Evolutionary conservation across 257 asterid species (phyloP), one percentile per base, ranked within the genome.

Genomic region (Lycium barbarum): DNA sequence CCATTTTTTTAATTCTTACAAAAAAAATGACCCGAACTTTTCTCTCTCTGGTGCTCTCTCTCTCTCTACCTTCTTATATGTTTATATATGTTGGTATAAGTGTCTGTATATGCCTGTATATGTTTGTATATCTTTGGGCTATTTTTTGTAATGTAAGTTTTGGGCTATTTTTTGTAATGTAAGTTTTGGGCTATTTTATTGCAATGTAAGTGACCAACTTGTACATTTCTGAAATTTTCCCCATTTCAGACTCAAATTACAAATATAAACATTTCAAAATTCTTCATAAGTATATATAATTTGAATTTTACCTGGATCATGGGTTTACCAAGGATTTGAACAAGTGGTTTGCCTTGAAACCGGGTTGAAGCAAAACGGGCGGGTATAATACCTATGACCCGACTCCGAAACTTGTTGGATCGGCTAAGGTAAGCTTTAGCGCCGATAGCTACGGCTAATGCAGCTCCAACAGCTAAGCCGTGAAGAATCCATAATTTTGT

Each of bases 291-390:
- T 67, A 15, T 14, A 67, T 0, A 67, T 67, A 67, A 26, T 26
- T 26, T 26, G 33, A 26, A 26, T 26, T 26, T 26, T 26, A 26
- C 33, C 33, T 26, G 99, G 92, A 96, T 96, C 99, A 96, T 96
- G 86, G 98, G 97, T 90, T 96, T 96, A 76, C 98, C 98, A 47
- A 96, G 97, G 91, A 95, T 96, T 82, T 90, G 84, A 33, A 90
- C 93, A 18, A 96, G 97, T 22, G 98, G 99, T 84, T 96, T 95
- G 68, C 99, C 98, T 5, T 89, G 87, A 83, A 96, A 96, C 36
- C 99, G 95, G 36, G 98, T 89, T n/a, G 98, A 96, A 78, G 98
- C 98, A 81, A 67, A 95, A 7, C 98, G 95, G 66, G 99, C 98
- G 82, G 99, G 99, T 89, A 96, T 96, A 33, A 96, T 95, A 5